These are phyloP conservation scores for Fusarium avenaceum DNA, from an alignment of 2,329 filamentous ascomycete species.

Conservation along the genomic window DNA sequence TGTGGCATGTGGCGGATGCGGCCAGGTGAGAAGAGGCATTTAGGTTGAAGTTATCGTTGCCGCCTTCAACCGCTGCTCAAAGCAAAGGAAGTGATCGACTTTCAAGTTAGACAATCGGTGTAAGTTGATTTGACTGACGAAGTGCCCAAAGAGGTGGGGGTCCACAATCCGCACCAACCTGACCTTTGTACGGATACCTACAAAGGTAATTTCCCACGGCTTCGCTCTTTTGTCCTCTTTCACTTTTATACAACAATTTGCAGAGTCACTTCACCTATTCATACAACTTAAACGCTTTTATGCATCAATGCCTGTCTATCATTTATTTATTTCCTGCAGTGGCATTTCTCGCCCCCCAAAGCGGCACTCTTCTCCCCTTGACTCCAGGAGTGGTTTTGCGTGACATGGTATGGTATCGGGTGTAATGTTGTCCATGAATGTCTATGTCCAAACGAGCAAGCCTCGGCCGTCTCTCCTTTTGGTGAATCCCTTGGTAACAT, in stretches of 20 bases:
- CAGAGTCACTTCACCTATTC: neutral
- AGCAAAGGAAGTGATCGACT: conserved; percentile 17
- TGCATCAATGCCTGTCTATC: conserved; percentile 31
- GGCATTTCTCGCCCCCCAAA: conserved; percentile 10
- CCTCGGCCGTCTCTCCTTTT: conserved; percentile 20
- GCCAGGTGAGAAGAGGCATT: no score
- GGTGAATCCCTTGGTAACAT: conserved; percentile 2
- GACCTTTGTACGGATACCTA: neutral
- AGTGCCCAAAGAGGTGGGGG: conserved; percentile 33
- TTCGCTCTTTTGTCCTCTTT: conserved; percentile 11
- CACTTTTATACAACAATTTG: neutral
- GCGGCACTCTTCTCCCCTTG: conserved; percentile 23
- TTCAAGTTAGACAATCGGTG: conserved; percentile 6
- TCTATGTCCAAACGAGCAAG: conserved; percentile 22
- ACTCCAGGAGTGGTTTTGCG: conserved; percentile 30
- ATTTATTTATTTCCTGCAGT: conserved; percentile 16
- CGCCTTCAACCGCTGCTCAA: neutral
- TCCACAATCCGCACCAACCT: neutral
- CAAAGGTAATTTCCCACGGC: conserved; percentile 7
- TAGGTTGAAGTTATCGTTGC: neutral
- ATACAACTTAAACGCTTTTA: conserved; percentile 18
- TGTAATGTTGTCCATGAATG: conserved; percentile 28
- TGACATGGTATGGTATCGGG: conserved; percentile 13
- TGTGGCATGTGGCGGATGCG: neutral
- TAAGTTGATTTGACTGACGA: conserved; percentile 28